Evolutionary conservation across 2,329 filamentous ascomycete genomes (phyloP).

Genomic region (Hypocreales sp.): DNA sequence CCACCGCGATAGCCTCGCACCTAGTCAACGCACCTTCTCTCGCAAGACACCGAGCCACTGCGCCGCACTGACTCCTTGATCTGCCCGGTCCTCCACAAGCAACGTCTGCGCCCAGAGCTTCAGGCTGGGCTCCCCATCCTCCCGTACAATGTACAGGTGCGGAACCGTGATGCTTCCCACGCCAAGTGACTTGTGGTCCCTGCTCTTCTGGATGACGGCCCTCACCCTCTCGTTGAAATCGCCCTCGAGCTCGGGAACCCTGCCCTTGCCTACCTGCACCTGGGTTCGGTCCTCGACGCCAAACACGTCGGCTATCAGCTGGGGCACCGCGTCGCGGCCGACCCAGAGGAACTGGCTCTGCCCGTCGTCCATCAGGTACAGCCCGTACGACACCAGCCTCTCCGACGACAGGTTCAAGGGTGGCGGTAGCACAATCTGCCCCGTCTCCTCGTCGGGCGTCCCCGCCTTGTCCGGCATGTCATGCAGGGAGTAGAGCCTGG

Average conservation of each 20-base stretch:
- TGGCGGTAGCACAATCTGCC: constrained; percentile 77
- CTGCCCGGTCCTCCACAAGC: constrained; percentile 85
- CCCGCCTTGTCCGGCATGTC: constrained; percentile 95
- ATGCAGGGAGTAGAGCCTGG: constrained; percentile 70
- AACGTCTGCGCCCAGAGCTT: constrained; percentile 95
- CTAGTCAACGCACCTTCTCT: constrained; percentile 68
- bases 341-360: constrained; percentile 98
- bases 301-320: constrained; percentile 81
- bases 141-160: constrained; percentile 82
- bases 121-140: constrained; percentile 89
- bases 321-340: constrained; percentile 80
- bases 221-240: constrained; percentile 94
- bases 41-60: constrained; percentile 87
- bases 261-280: constrained; percentile 81
- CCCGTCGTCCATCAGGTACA: constrained; percentile 94
- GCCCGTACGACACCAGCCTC: constrained; percentile 70
- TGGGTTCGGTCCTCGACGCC: constrained; percentile 70
- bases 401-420: constrained; percentile 78
- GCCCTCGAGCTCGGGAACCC: constrained; percentile 74
- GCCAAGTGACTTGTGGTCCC: constrained; percentile 71
- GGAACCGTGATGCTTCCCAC: constrained; percentile 89
- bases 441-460: constrained; percentile 68
- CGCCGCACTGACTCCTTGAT: constrained; percentile 81
- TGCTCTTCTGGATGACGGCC: constrained; percentile 80
- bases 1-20: too few relatives aligned